Conservation (phyloP, 176 grass and related monocot species). For the Calamus simplicifolius region DNA sequence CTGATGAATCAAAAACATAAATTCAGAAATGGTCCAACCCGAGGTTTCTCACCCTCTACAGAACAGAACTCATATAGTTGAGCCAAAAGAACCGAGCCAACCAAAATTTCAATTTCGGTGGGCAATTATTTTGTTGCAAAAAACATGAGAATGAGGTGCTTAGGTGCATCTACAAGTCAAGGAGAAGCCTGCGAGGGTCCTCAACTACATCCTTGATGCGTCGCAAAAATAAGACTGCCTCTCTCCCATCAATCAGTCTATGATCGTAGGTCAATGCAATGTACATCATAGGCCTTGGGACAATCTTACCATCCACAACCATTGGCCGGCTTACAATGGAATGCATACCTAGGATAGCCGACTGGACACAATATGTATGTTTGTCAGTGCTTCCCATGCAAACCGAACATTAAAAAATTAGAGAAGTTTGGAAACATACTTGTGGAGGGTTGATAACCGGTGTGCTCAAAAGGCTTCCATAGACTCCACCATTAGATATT, state of each 20-base stretch:
- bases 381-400: too few species aligned
- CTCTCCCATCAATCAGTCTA: slow-evolving; percentile 63
- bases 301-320: slow-evolving; percentile 41
- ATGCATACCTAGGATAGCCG: slow-evolving; percentile 72
- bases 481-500: slow-evolving; percentile 8
- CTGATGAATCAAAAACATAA: too few species aligned
- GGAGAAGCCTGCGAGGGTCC: slow-evolving; percentile 54
- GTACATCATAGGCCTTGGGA: slow-evolving; percentile 68
- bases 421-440: slow-evolving; percentile 1
- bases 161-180: slow-evolving; percentile 41
- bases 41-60: too few species aligned
- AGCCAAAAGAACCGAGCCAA: not conserved
- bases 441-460: slow-evolving; percentile 12
- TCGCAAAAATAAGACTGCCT: slow-evolving; percentile 56
- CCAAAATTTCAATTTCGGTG: not conserved
- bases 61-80: too few species aligned
- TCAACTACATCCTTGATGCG: slow-evolving; percentile 78
- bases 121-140: slow-evolving; percentile 8
- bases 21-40: too few species aligned
- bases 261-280: slow-evolving; percentile 73
- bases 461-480: slow-evolving; percentile 15
- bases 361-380: slow-evolving; percentile 25
- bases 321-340: slow-evolving; percentile 47
- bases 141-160: not conserved
- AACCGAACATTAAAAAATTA: not conserved